A percentile compares a stretch with the other conserved stretches of the same genome.
Evolutionary conservation across 2,329 filamentous ascomycete species (phyloP).

Genomic region (Xylariaceae sp.): DNA sequence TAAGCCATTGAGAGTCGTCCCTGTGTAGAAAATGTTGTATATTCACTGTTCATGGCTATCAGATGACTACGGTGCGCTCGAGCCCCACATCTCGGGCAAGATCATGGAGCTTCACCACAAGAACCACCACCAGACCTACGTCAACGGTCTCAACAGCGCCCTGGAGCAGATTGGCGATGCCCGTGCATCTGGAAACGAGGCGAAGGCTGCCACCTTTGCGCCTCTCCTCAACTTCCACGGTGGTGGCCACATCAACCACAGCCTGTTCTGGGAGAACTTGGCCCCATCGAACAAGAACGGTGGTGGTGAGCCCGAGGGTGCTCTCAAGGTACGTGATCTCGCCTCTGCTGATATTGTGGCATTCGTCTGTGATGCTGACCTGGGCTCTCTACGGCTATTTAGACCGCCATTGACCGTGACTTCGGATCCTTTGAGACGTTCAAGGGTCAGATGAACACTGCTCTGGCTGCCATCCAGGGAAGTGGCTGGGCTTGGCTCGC

Average conservation of each 20-base stretch:
- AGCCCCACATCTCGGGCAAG: slow-evolving; percentile 68
- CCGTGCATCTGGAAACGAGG: slow-evolving; percentile 43
- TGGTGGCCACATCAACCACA: slow-evolving; percentile 62
- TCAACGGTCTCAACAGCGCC: slow-evolving; percentile 68
- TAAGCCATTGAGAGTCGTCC: slow-evolving; percentile 38
- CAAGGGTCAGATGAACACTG: slow-evolving; percentile 48
- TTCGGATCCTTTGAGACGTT: slow-evolving; percentile 54
- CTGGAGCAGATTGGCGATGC: slow-evolving; percentile 61
- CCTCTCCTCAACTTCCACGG: slow-evolving; percentile 58
- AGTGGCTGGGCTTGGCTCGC: slow-evolving; percentile 66
- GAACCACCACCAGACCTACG: slow-evolving; percentile 79
- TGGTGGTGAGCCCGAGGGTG: slow-evolving; percentile 47
- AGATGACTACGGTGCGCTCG: slow-evolving; percentile 97
- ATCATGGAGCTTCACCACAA: slow-evolving; percentile 84
- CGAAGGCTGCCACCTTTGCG: slow-evolving; percentile 30
- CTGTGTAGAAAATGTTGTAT: not conserved
- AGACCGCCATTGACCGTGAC: slow-evolving; percentile 46
- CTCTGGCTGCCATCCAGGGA: slow-evolving; percentile 56
- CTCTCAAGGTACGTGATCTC: slow-evolving; percentile 30
- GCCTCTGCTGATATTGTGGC: not conserved
- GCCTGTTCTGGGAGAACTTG: slow-evolving; percentile 65
- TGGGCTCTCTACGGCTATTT: slow-evolving; percentile 26
- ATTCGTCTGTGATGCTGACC: not conserved
- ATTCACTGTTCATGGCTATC: not conserved
- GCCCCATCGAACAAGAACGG: slow-evolving; percentile 37